Conservation (phyloP, 2,329 filamentous ascomycete species). For the Pseudogymnoascus pannorum region DNA sequence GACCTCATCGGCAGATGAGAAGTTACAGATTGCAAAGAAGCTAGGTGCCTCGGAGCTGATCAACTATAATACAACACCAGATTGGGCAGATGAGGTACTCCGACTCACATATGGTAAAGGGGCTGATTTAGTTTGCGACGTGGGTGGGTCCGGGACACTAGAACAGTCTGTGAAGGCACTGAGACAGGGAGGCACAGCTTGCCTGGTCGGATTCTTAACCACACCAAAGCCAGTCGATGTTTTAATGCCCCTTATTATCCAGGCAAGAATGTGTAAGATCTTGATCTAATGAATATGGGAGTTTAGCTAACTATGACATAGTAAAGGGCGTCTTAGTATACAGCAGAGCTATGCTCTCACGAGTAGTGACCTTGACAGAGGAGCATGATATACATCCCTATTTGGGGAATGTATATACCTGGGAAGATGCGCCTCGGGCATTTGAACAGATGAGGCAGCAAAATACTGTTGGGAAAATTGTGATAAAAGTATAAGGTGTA, state of each 20-base stretch:
- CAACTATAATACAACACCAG: slow-evolving; percentile 36
- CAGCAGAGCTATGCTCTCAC: neutral
- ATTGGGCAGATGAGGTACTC: slow-evolving; percentile 45
- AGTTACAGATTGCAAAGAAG: slow-evolving; percentile 13
- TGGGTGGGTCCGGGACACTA: slow-evolving; percentile 45
- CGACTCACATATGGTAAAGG: slow-evolving; percentile 38
- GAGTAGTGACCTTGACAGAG: neutral
- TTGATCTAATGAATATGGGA: neutral
- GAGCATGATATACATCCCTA: slow-evolving; percentile 1
- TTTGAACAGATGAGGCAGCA: slow-evolving; percentile 4
- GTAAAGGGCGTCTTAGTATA: neutral
- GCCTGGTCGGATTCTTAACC: neutral
- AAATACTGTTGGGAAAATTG: neutral
- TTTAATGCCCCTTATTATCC: slow-evolving; percentile 7
- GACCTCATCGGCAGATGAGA: slow-evolving; percentile 16
- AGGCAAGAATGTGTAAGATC: neutral
- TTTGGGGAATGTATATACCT: slow-evolving; percentile 4
- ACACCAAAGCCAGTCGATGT: neutral
- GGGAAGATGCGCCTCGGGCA: neutral
- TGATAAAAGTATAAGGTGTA: slow-evolving; percentile 13
- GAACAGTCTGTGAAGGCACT: slow-evolving; percentile 32
- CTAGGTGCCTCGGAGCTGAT: slow-evolving; percentile 17
- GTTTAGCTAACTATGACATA: neutral
- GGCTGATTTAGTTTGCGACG: slow-evolving; percentile 49
- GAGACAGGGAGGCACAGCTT: neutral